Conservation (phyloP, 192 early-diverging fungal genomes). For the Paraglomus brasilianum region DNA sequence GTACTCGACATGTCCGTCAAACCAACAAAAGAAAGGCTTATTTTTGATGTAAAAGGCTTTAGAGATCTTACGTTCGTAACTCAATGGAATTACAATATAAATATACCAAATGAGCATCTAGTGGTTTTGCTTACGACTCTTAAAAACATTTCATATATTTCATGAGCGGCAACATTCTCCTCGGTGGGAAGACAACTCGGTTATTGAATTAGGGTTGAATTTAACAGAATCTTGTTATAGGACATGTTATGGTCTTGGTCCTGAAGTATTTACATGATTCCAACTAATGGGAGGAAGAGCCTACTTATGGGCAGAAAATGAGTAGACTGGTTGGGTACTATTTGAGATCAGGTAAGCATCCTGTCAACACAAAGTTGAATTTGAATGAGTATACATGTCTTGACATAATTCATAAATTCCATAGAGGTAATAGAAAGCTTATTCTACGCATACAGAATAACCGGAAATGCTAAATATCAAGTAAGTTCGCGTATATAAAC, state of each 20-base stretch:
- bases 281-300: constrained; percentile 41
- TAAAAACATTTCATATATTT: constrained; percentile 59
- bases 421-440: constrained; percentile 88
- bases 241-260: constrained; percentile 41
- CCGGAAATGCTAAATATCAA: constrained; percentile 81
- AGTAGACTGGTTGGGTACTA: constrained; percentile 36
- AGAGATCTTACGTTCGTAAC: too few relatives aligned
- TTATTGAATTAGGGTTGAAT: constrained; percentile 61
- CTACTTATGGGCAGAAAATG: too few relatives aligned
- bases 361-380: constrained; percentile 34
- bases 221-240: constrained; percentile 65
- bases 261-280: constrained; percentile 52
- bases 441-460: constrained; percentile 80
- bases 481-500: constrained; percentile 36
- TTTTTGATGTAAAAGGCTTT: too few relatives aligned
- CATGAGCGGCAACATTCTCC: constrained; percentile 77
- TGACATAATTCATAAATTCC: constrained; percentile 66
- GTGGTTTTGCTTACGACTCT: constrained; percentile 46
- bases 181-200: constrained; percentile 53
- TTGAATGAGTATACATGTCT: constrained; percentile 62
- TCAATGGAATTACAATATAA: too few relatives aligned
- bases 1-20: constrained; percentile 1
- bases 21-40: not conserved
- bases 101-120: constrained; percentile 23
- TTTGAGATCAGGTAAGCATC: constrained; percentile 50